Evolutionary conservation across 495 filamentous ascomycete species (phyloP).

Genomic region (Rhypophila decipiens): DNA sequence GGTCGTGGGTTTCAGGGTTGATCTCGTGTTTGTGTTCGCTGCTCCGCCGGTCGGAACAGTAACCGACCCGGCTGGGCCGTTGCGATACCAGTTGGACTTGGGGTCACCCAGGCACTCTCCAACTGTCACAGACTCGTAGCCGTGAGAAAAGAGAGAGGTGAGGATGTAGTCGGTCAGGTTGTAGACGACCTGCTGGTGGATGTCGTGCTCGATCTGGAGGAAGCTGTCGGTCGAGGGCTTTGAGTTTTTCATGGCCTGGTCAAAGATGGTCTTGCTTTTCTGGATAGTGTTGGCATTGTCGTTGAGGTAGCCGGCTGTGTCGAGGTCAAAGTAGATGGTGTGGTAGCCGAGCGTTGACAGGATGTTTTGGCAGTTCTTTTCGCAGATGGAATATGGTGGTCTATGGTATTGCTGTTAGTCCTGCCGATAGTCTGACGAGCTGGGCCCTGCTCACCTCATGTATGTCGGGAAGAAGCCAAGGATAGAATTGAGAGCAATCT

Average conservation of each 20-base stretch:
- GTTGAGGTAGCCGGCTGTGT: slow-evolving; percentile 73
- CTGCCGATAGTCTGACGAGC: too few species aligned
- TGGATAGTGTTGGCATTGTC: slow-evolving; percentile 55
- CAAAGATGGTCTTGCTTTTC: slow-evolving; percentile 66
- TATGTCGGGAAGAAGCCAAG: slow-evolving; percentile 78
- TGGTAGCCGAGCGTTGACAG: slow-evolving; percentile 69
- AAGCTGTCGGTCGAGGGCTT: slow-evolving; percentile 42
- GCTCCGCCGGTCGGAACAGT: background rate
- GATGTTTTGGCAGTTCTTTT: slow-evolving; percentile 50
- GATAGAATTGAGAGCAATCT: slow-evolving; percentile 73
- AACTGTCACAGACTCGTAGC: slow-evolving; percentile 63
- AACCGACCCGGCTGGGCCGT: slow-evolving; percentile 12
- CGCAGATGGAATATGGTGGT: slow-evolving; percentile 73
- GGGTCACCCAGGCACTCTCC: slow-evolving; percentile 71
- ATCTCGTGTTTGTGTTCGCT: too few species aligned
- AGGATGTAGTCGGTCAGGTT: slow-evolving; percentile 74
- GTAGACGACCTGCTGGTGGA: slow-evolving; percentile 68
- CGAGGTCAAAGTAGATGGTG: slow-evolving; percentile 66
- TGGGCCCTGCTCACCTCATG: slow-evolving; percentile 47
- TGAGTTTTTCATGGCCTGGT: slow-evolving; percentile 44
- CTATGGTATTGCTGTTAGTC: too few species aligned
- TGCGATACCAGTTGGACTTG: slow-evolving; percentile 63
- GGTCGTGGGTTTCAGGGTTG: background rate
- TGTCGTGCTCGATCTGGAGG: slow-evolving; percentile 73
- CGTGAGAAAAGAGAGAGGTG: slow-evolving; percentile 45